These are phyloP conservation scores for Nitzschia sp. DNA, from an alignment of 108 stramenopile genomes.

Conservation along the genomic window DNA sequence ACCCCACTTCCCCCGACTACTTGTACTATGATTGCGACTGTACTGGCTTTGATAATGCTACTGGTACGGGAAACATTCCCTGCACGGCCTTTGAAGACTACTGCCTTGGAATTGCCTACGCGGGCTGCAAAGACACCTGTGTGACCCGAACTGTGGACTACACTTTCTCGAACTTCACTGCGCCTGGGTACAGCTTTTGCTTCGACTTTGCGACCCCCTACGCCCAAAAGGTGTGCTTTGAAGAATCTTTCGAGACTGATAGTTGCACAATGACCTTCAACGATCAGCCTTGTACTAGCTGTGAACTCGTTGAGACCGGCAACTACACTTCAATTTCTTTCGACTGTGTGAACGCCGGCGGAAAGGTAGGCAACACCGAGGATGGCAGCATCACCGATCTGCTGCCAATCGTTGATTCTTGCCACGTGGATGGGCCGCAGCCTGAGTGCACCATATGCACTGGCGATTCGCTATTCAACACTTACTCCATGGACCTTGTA, in stretches of 20 bases:
- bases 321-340: background rate
- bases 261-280: background rate
- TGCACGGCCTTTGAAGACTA: background rate
- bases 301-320: background rate
- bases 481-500: background rate
- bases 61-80: background rate
- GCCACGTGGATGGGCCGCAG: background rate
- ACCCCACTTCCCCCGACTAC: background rate
- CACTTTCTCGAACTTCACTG: background rate
- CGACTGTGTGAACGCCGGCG: background rate
- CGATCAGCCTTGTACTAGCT: background rate
- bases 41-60: background rate
- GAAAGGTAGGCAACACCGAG: background rate
- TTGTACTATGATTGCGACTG: slow-evolving; percentile 1
- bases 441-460: background rate
- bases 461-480: background rate
- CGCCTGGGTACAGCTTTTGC: background rate
- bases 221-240: slow-evolving; percentile 4
- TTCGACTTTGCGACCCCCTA: slow-evolving; percentile 1
- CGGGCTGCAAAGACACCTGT: slow-evolving; percentile 6
- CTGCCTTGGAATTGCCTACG: background rate
- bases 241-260: background rate
- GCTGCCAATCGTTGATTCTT: background rate
- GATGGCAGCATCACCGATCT: background rate
- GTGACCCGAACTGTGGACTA: background rate